Conservation (phyloP, 2,329 filamentous ascomycete species). For the Stachybotrys chlorohalonatus region DNA sequence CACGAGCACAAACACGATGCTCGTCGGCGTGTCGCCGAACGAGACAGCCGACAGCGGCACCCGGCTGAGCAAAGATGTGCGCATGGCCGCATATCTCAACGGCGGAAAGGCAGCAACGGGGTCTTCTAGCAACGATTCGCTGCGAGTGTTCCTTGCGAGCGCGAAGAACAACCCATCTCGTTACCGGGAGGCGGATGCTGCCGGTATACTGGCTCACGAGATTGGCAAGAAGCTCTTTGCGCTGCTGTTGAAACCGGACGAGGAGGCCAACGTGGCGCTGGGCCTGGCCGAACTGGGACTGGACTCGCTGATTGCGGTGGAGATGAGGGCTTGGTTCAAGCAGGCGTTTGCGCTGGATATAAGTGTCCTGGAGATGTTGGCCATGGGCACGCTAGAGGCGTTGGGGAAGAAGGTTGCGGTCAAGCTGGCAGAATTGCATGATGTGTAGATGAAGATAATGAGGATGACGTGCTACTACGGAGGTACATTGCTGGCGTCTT, state of each 20-base stretch:
- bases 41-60: constrained; percentile 7
- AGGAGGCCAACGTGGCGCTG: constrained; percentile 1
- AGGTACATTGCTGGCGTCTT: no score
- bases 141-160: not conserved
- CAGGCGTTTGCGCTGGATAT: constrained; percentile 11
- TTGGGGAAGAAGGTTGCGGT: constrained; percentile 4
- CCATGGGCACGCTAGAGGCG: constrained; percentile 6
- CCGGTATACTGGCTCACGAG: constrained; percentile 3
- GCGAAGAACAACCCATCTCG: not conserved
- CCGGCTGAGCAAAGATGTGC: constrained; percentile 10
- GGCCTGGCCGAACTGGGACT: constrained; percentile 8
- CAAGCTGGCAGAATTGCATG: not conserved
- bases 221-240: constrained; percentile 8
- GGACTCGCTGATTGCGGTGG: constrained; percentile 13
- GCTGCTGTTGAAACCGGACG: constrained; percentile 8
- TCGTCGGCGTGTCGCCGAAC: constrained; percentile 8
- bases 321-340: constrained; percentile 12
- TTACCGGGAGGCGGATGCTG: not conserved
- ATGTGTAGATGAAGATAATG: not conserved
- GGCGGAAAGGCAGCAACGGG: not conserved
- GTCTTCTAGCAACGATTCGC: not conserved
- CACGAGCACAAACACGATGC: constrained; percentile 2
- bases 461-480: no score
- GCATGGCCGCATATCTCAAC: constrained; percentile 11
- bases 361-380: constrained; percentile 9